Evolutionary conservation across 1,139 yeast genomes (phyloP), one percentile per base, ranked within the genome.

Genomic region (Schwanniomyces etchellsii): DNA sequence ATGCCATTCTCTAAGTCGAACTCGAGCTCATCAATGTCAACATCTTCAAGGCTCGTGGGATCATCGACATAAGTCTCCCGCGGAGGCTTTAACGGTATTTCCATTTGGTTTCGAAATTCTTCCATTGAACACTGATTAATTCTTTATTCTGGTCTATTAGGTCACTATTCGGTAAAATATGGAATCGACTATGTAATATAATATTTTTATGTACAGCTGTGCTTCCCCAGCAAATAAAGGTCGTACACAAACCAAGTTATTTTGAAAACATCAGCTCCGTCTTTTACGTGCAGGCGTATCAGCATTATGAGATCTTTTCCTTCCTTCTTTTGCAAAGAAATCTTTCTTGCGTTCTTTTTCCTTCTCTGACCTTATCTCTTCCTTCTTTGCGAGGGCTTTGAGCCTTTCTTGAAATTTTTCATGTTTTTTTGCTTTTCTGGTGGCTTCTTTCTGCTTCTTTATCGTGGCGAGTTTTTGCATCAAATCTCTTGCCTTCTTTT

Each of bases 401-500:
- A 81, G 64, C 50, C 82, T 76, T 36, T 80, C 91, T 43, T 73
- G 74, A 49, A 86, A 79, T 57, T 85, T 81, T 29, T 77, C 93
- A 29, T 67, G 74, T 59, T 86, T 86, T 64, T 86, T 88, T 20
- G 74, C 66, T 45, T 65, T 72, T 42, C 81, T 76, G 74, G 83
- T 88, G 30, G 77, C 72, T 24, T 85, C 96, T 64, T 91, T 91
- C 36, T 83, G 94, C 47, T 80, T 84, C 45, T 85, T 76, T 32
- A 93, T 65, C 0, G 96, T 85, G 44, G 83, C 75, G 33, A 91
- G 79, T 60, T 85, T 85, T 55, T 82, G 93, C 72, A 91, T 75
- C 59, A 91, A 73, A 26, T 86, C 82, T 45, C 97, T 75, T 14
- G 95, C 91, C 64, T 85, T 84, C 79, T 85, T 86, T 55, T 89